phyloP scores from a whole-genome alignment of 331 rosid species.

The Phaseolus coccineus region DNA sequence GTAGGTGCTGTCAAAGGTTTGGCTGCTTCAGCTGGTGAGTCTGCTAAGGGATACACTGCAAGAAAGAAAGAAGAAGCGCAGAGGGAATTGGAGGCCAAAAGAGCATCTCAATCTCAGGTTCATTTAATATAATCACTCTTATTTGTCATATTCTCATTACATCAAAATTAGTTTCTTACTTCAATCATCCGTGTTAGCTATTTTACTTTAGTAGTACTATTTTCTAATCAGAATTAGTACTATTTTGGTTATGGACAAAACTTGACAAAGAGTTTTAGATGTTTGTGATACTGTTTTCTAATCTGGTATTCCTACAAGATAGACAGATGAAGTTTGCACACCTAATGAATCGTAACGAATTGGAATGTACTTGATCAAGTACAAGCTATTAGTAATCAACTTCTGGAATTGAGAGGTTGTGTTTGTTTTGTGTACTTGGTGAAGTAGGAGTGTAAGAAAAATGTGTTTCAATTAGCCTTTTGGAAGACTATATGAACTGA shows the following conservation, averaged over 20 bases:
- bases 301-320: too few relatives aligned
- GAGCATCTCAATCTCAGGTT: conserved; percentile 44
- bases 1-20: conserved; percentile 56
- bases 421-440: too few relatives aligned
- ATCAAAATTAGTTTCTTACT: too few relatives aligned
- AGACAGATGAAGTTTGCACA: neutral
- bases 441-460: neutral
- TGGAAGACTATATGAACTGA: conserved; percentile 5
- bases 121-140: neutral
- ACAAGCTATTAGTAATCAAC: neutral
- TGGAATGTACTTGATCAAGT: neutral
- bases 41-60: conserved; percentile 71
- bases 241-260: too few relatives aligned
- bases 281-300: too few relatives aligned
- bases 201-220: too few relatives aligned
- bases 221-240: too few relatives aligned
- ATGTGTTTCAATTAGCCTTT: neutral
- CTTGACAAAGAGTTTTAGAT: too few relatives aligned
- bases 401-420: neutral
- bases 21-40: conserved; percentile 67
- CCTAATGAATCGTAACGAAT: neutral
- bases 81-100: conserved; percentile 52
- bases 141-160: too few relatives aligned
- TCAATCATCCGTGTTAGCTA: too few relatives aligned
- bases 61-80: conserved; percentile 77